Percentiles rank a stretch among this genome's conserved stretches.
These are phyloP conservation scores for Talaromyces marneffei DNA, from an alignment of 2,329 filamentous ascomycete genomes.

Conservation along the genomic window DNA sequence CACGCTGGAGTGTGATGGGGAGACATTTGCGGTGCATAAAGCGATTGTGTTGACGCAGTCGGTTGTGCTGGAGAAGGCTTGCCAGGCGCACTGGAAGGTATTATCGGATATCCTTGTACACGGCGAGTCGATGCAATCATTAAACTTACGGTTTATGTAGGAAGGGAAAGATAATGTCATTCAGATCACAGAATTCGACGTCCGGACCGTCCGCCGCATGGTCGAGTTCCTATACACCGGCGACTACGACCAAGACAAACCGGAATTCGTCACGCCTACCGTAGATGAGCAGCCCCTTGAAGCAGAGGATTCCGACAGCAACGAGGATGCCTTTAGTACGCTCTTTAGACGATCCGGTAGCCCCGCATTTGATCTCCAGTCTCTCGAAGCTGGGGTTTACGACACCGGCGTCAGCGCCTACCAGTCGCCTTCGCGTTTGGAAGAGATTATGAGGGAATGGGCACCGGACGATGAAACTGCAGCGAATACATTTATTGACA, in stretches of 20 bases:
- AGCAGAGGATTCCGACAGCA: background rate
- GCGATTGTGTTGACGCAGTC: slow-evolving; percentile 9
- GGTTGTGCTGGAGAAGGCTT: slow-evolving; percentile 5
- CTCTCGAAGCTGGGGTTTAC: background rate
- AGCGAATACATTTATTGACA: background rate
- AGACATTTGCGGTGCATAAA: slow-evolving; percentile 8
- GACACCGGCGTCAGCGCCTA: background rate
- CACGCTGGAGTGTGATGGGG: slow-evolving; percentile 8
- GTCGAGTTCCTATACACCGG: slow-evolving; percentile 5
- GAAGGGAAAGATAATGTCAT: slow-evolving; percentile 12
- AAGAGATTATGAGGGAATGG: no score
- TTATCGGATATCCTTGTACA: no score
- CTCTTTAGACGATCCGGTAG: background rate
- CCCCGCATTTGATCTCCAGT: background rate
- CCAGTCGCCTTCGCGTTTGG: background rate
- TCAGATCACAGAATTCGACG: slow-evolving; percentile 10
- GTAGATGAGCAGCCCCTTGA: background rate
- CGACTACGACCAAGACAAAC: background rate
- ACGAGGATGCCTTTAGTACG: background rate
- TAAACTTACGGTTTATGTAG: background rate
- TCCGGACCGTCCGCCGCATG: background rate
- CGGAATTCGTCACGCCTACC: background rate
- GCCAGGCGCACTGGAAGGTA: slow-evolving; percentile 6
- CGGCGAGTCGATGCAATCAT: no score
- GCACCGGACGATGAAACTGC: background rate